Conservation (phyloP, 768 basidiomycete genomes). For the Tulasnella sp. region DNA sequence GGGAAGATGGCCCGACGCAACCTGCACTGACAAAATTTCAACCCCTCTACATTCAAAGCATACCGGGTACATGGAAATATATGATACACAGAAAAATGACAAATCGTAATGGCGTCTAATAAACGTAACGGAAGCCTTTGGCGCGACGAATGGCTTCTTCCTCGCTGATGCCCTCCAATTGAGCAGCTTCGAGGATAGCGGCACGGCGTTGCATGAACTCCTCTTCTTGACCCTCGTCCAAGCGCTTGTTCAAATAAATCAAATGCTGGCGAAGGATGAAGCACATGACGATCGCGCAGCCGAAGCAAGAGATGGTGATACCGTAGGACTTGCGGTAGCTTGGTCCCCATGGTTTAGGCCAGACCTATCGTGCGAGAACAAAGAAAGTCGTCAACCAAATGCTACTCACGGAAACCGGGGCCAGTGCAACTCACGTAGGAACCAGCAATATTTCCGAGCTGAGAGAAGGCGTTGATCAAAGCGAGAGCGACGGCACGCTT, state of each 20-base stretch:
- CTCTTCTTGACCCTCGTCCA: slow-evolving; percentile 22
- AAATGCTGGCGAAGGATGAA: slow-evolving; percentile 32
- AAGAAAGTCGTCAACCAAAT: not conserved
- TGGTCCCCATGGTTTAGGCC: slow-evolving; percentile 67
- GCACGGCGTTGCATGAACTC: not conserved
- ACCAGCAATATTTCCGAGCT: slow-evolving; percentile 79
- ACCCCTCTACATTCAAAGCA: not conserved
- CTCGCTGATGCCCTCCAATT: slow-evolving; percentile 26
- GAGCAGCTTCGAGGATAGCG: slow-evolving; percentile 19
- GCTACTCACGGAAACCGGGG: not conserved
- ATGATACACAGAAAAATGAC: not conserved
- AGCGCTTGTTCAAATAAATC: slow-evolving; percentile 28
- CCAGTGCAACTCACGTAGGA: slow-evolving; percentile 44
- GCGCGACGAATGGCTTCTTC: slow-evolving; percentile 22
- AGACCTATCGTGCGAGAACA: slow-evolving; percentile 47
- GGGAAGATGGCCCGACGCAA: no score
- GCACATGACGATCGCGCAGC: slow-evolving; percentile 42
- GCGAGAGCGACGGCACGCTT: slow-evolving; percentile 87
- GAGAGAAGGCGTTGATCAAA: slow-evolving; percentile 73
- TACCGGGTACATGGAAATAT: not conserved
- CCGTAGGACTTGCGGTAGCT: slow-evolving; percentile 65
- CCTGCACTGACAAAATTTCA: not conserved
- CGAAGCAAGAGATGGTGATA: slow-evolving; percentile 62
- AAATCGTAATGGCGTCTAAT: not conserved
- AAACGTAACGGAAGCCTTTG: slow-evolving; percentile 27